Evolutionary conservation across 306 rosid genomes (phyloP), one percentile per base, ranked within the genome.

Genomic region (Morella rubra): DNA sequence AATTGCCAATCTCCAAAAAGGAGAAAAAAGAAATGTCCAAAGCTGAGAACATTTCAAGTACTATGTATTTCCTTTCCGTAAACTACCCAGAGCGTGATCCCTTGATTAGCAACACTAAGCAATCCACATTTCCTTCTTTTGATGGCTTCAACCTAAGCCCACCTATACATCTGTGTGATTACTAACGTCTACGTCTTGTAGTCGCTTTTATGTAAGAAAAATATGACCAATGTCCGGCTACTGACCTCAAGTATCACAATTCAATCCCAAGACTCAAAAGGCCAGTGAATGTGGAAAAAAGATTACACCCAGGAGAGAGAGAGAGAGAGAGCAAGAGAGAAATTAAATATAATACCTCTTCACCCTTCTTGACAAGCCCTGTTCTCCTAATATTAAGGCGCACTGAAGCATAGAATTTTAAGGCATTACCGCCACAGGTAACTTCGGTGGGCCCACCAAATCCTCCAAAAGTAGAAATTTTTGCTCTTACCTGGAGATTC

Each of bases 351-450:
- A 55, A 49, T 88, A 90, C 97, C 98, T 90, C 93, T 82, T 93
- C 97, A 75, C 93, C 97, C 84, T 91, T 94, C 93, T 87, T 90
- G 75, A 94, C 56, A 80, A 76, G 53, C 37, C 91, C 97, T 83
- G 73, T 84, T 85, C 97, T 85, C 78, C 58, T 86, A 37, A 93
- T 79, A 83, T 91, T 87, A 54, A 91, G 87, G 77, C 97, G 94
- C 79, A 93, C 89, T 44, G 97, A 93, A 80, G 98, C 97, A 86
- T 93, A 91, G 74, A 90, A 93, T 81, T 91, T 93, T 78, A 93
- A 84, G 42, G 97, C 96, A 71, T 93, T 93, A 82, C 98, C 98
- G 37, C 98, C 96, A 84, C 96, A 94, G 27, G 97, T 90, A 80
- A 90, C 92, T 86, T 91, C 96, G 64, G 86, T 80, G 8, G 95